Conservation (phyloP, 2,329 filamentous ascomycete genomes). For the Colletotrichum gigasporum region DNA sequence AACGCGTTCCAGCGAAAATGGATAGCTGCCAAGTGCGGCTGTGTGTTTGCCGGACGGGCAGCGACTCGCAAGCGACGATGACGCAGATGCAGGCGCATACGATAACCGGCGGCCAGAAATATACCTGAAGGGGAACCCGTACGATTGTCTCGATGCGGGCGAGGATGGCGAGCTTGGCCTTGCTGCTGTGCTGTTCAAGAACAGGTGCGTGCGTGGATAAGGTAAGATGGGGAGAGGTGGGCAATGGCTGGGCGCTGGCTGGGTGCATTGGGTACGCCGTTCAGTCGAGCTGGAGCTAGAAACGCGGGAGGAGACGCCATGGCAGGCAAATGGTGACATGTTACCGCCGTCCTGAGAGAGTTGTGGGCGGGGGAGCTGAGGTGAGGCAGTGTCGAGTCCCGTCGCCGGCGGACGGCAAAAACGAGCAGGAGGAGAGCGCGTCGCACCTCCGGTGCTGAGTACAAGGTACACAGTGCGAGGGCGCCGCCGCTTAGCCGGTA, state of each 20-base stretch:
- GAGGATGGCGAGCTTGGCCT: not conserved
- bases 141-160: not conserved
- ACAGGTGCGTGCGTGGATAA: not conserved
- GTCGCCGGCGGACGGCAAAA: not conserved
- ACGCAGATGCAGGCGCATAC: not conserved
- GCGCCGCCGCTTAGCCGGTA: conserved; percentile 20
- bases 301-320: not conserved
- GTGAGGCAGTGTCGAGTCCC: conserved; percentile 11
- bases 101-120: not conserved
- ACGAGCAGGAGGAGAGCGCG: not conserved
- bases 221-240: not conserved
- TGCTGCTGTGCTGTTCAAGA: conserved; percentile 7
- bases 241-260: too few relatives aligned
- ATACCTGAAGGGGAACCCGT: conserved; percentile 1
- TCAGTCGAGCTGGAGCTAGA: not conserved
- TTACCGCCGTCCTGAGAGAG: not conserved
- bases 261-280: too few relatives aligned
- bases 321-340: conserved; percentile 4
- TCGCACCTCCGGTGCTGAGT: too few relatives aligned
- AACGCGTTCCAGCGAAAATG: not conserved
- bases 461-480: conserved; percentile 15
- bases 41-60: conserved; percentile 7
- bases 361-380: conserved; percentile 1
- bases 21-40: conserved; percentile 15
- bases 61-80: not conserved